A percentile compares a stretch with the other conserved stretches of the same genome.
Conservation (phyloP, 768 basidiomycete genomes). For the Leccinum rimulosum region DNA sequence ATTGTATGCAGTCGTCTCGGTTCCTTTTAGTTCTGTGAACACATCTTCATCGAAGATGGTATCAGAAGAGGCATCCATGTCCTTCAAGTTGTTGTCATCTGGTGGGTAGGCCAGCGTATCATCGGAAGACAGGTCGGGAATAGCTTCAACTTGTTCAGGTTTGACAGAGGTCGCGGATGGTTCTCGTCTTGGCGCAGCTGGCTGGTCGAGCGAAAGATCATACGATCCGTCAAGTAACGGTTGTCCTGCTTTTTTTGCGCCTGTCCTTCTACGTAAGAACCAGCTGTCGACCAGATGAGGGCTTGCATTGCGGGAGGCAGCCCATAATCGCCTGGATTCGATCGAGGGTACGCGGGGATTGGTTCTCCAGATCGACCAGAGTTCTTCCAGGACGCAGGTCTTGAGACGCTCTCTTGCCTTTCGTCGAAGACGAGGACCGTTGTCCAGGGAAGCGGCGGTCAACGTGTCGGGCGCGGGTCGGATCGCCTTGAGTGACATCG, state of each 20-base stretch:
- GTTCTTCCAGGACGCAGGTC: slow-evolving; percentile 19
- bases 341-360: slow-evolving; percentile 30
- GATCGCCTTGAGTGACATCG: slow-evolving; percentile 12
- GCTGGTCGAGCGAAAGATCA: slow-evolving; percentile 16
- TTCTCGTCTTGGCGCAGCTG: slow-evolving; percentile 10
- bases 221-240: slow-evolving; percentile 20
- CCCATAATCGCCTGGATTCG: slow-evolving; percentile 28
- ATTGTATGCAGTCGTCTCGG: slow-evolving; percentile 15
- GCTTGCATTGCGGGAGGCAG: slow-evolving; percentile 18
- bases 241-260: slow-evolving; percentile 24
- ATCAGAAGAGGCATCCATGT: slow-evolving; percentile 24
- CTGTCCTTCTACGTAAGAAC: slow-evolving; percentile 25
- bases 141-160: background rate
- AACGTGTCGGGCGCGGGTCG: background rate
- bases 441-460: background rate
- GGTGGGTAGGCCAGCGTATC: slow-evolving; percentile 20
- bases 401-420: slow-evolving; percentile 11
- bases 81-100: slow-evolving; percentile 2
- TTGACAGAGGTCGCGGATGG: background rate
- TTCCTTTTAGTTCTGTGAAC: background rate
- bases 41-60: slow-evolving; percentile 16
- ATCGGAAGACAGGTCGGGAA: slow-evolving; percentile 20
- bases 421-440: slow-evolving; percentile 2
- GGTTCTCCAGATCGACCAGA: slow-evolving; percentile 29
- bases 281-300: slow-evolving; percentile 23